Base-by-base conservation (phyloP, 2,329 filamentous ascomycete genomes). In the Aureobasidium zeae region DNA sequence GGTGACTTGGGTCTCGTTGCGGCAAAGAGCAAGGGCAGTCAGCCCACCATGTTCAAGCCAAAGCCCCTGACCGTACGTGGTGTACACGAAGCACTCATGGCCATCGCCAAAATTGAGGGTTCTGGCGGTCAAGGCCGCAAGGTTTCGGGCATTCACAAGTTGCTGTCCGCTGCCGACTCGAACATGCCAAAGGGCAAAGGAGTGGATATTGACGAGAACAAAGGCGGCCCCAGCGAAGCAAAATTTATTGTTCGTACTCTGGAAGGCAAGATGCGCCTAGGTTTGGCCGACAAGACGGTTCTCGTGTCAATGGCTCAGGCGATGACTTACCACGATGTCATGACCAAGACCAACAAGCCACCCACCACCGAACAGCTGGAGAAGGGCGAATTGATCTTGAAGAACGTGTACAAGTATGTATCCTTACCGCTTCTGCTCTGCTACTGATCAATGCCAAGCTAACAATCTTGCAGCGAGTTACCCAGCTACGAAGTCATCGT, bases 21-120 rank as follows among this genome's bases (percentile, higher is more conserved):
- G 31, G 86, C 94, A 36, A 95, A 96, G 69, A 95, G 87, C 66
- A 79, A 89, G 63, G 86, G 83, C 11, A 96, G 88, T 33, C 91
- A 98, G 58, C 86, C 86, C 9, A 96, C 91, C 16, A 95, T 98
- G 87, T 95, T 96, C 71, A 94, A 94, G 63, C 91, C 88, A 2
- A 95, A 94, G 64, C 73, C 88, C 20, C 68, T 98, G 54, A 95
- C 88, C 0, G 74, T 98, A 2, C 77, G 76, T 46, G 86, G 83
- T 20, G 88, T 98, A 2, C 87, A 93, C 56, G 81, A 91, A 57
- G 85, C 86, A 1, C 64, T 98, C 25, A 84, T 96, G 71, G 76
- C 73, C 24, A 93, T 98, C 58, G 91, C 91, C 5, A 94, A 84
- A 13, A 75, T 86, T 11, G 76, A 85, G 52, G 91, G 91, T 8